Evolutionary conservation across 805 yeast genomes (phyloP).

Genomic region (Yamadazyma akitaensis): DNA sequence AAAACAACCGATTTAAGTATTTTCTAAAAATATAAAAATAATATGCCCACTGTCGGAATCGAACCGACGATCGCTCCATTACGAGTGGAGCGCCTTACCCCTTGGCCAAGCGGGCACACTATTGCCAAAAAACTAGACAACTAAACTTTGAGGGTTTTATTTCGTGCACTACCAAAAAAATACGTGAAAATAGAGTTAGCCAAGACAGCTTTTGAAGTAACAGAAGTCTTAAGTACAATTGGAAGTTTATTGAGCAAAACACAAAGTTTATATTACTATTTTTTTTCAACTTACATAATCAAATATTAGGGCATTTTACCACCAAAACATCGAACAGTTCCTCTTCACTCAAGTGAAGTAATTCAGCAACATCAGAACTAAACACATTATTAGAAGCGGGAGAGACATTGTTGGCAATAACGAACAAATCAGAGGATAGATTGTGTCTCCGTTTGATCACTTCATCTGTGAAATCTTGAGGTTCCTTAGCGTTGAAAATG

Average conservation of each 20-base stretch:
- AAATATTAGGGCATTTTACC: conserved; percentile 16
- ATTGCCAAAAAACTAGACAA: not conserved
- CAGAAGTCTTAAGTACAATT: too few species aligned
- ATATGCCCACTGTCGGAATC: conserved; percentile 50
- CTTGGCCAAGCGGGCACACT: conserved; percentile 48
- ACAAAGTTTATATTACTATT: too few species aligned
- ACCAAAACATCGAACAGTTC: conserved; percentile 26
- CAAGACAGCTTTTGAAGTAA: too few species aligned
- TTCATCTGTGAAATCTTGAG: conserved; percentile 12
- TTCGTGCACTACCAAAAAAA: too few species aligned
- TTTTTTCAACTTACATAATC: too few species aligned
- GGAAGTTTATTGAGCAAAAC: too few species aligned
- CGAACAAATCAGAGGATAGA: conserved; percentile 20
- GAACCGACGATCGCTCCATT: conserved; percentile 55
- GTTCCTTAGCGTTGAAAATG: conserved; percentile 16
- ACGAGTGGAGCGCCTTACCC: conserved; percentile 56
- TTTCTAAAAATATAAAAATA: conserved; percentile 5
- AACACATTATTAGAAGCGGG: conserved; percentile 7
- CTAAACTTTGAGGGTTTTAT: too few species aligned
- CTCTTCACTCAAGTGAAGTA: conserved; percentile 20
- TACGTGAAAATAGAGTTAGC: too few species aligned
- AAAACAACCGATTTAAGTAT: too few species aligned
- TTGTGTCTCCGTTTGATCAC: conserved; percentile 11
- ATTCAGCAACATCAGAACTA: conserved; percentile 18
- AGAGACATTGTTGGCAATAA: conserved; percentile 21